A percentile compares a stretch with the other conserved stretches of the same genome.
phyloP scores from a whole-genome alignment of 108 stramenopile species.

The Craspedostauros australis region DNA sequence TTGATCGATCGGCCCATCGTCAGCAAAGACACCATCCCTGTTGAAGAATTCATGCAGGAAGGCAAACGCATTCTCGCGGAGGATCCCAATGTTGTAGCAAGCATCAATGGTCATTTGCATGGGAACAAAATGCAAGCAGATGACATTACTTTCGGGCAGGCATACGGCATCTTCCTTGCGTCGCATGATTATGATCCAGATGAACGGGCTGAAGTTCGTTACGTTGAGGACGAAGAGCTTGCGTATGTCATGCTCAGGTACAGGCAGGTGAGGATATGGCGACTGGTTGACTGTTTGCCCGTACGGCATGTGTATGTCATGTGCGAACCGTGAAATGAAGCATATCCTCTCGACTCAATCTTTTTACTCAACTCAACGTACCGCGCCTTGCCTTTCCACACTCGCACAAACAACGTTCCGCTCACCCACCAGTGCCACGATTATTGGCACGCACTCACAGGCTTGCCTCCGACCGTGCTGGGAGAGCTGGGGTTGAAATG shows the following conservation, averaged over 20 bases:
- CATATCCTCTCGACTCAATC: background rate
- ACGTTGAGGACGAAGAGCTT: conserved; percentile 68
- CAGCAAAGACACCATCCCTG: conserved; percentile 41
- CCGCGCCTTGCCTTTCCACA: background rate
- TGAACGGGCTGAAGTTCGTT: conserved; percentile 51
- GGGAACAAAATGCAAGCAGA: conserved; percentile 2
- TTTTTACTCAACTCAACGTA: background rate
- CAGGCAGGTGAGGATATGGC: conserved; percentile 50
- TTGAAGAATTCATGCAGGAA: conserved; percentile 29
- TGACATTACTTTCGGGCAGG: conserved; percentile 78
- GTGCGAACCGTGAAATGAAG: background rate
- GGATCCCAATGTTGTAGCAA: conserved; percentile 22
- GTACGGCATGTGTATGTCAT: background rate
- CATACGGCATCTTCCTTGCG: conserved; percentile 79
- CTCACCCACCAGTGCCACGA: conserved; percentile 66
- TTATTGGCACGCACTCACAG: conserved; percentile 90
- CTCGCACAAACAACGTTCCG: background rate
- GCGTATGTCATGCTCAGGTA: conserved; percentile 94
- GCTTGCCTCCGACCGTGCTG: conserved; percentile 88
- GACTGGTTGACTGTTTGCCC: background rate
- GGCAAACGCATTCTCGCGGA: conserved; percentile 1
- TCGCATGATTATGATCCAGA: conserved; percentile 86
- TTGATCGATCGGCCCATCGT: conserved; percentile 69
- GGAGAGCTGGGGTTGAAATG: conserved; percentile 96
- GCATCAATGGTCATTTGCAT: conserved; percentile 11